Evolutionary conservation across 2,329 filamentous ascomycete species (phyloP), one percentile per base, ranked within the genome.

Genomic region (Herpotrichia juniperi): DNA sequence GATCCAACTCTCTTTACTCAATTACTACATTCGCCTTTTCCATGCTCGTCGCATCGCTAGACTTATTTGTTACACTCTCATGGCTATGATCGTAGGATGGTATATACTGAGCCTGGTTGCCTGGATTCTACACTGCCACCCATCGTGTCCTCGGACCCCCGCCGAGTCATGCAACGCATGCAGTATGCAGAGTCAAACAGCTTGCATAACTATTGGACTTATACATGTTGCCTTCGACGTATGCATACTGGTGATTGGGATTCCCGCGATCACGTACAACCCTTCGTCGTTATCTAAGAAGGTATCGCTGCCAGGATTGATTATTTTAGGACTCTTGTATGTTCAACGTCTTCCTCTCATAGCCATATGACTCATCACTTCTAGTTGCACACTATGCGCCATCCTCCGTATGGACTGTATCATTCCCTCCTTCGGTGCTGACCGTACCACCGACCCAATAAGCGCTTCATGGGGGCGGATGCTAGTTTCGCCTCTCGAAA

Each of bases 331-430:
- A 42, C 54, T 43, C 48, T 61, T 63, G 60, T 63, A 58, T 19
- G 57, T 49, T n/a, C n/a, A 31, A 21, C 19, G 12, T 6, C 22
- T 17, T 10, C 17, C 14, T 4, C 12, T 12, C 17, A 17, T 9
- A 24, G 8, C 12, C 1, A 14, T 25, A 9, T n/a, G 4, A 2
- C 50, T 62, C 14, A 62, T 40, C 42, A 2, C 14, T 7, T 22
- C 6, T 30, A 63, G 60, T 26, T 61, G 58, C 31, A 58, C 51
- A 12, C 47, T 58, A 25, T 54, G 58, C 22, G 60, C 56, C 42
- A 53, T 62, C 21, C 49, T 63, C 9, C 58, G 60, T 19, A 61
- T 61, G 30, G 60, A 61, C 39, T 63, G 60, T 50, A 53, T 54
- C 10, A 52, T 63, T 28, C 45, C 54, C 12, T 52, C 61, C 12